These are phyloP conservation scores for Sporisorium graminicola DNA, from an alignment of 1,284 basidiomycete species.

Conservation along the genomic window DNA sequence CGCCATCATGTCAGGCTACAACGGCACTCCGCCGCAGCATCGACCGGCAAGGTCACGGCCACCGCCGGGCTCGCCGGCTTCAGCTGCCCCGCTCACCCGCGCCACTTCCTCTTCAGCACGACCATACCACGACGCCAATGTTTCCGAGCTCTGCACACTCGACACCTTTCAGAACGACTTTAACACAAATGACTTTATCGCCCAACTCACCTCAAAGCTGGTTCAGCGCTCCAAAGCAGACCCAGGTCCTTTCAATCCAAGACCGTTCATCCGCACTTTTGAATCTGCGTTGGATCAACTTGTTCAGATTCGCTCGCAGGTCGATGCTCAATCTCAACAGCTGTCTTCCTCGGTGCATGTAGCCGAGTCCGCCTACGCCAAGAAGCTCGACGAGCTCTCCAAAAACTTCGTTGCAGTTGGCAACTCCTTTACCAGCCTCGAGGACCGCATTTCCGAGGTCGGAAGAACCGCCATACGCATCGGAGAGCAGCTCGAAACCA, in stretches of 20 bases:
- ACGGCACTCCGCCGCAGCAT: conserved; percentile 33
- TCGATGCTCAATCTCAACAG: conserved; percentile 86
- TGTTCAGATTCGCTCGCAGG: conserved; percentile 85
- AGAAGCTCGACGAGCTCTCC: conserved; percentile 90
- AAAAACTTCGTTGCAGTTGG: conserved; percentile 81
- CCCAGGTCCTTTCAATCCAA: conserved; percentile 89
- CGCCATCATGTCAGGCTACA: conserved; percentile 32
- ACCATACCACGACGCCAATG: conserved; percentile 73
- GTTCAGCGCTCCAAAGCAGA: conserved; percentile 84
- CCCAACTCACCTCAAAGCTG: conserved; percentile 84
- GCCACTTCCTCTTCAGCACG: conserved; percentile 28
- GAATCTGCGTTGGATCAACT: conserved; percentile 89
- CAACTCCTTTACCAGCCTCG: conserved; percentile 61
- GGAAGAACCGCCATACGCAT: conserved; percentile 94
- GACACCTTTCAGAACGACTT: conserved; percentile 82
- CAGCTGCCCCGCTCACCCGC: conserved; percentile 31
- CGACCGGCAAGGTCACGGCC: conserved; percentile 36
- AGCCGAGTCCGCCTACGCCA: conserved; percentile 92
- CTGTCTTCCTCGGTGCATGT: conserved; percentile 91
- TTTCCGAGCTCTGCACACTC: conserved; percentile 77
- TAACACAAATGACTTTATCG: conserved; percentile 89
- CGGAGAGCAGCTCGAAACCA: conserved; percentile 90
- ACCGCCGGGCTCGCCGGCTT: conserved; percentile 26
- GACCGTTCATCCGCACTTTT: conserved; percentile 91
- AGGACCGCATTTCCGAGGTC: conserved; percentile 83